Conservation (phyloP, 140 eudicot genomes). For the Bidens hawaiensis region DNA sequence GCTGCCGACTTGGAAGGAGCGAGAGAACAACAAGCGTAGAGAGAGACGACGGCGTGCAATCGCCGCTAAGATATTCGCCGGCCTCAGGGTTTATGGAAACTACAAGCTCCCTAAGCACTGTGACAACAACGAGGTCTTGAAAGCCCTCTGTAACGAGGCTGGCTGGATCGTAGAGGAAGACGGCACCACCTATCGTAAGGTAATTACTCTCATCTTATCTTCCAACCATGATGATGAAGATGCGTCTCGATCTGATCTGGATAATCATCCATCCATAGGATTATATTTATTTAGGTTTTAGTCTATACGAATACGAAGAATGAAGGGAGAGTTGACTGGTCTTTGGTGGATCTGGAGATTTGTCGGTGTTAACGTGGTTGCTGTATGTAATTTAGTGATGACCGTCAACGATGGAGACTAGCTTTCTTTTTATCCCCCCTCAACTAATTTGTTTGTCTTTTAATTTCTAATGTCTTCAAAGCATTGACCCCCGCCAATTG, state of each 20-base stretch:
- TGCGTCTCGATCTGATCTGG: too few species aligned
- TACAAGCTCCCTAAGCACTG: constrained; percentile 95
- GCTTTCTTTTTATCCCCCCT: constrained; percentile 12
- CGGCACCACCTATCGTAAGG: constrained; percentile 94
- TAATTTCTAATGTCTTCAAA: too few species aligned
- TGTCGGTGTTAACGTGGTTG: constrained; percentile 36
- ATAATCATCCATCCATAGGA: too few species aligned
- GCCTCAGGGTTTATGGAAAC: constrained; percentile 78
- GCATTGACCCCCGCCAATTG: too few species aligned
- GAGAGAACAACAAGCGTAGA: constrained; percentile 95
- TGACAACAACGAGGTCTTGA: constrained; percentile 87
- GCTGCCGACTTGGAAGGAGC: constrained; percentile 95
- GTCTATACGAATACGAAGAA: too few species aligned
- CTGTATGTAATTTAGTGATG: too few species aligned
- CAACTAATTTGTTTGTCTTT: too few species aligned
- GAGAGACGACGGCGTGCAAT: constrained; percentile 95
- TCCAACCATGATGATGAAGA: too few species aligned
- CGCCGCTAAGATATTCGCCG: constrained; percentile 98
- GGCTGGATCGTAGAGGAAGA: constrained; percentile 98
- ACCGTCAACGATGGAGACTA: constrained; percentile 9
- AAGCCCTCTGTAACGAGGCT: constrained; percentile 88
- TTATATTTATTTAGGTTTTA: too few species aligned
- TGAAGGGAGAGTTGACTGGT: constrained; percentile 13
- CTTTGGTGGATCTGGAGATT: constrained; percentile 29
- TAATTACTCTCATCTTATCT: too few species aligned